Base-by-base conservation (phyloP, 2,329 filamentous ascomycete species). In the Penicillium sp. region DNA sequence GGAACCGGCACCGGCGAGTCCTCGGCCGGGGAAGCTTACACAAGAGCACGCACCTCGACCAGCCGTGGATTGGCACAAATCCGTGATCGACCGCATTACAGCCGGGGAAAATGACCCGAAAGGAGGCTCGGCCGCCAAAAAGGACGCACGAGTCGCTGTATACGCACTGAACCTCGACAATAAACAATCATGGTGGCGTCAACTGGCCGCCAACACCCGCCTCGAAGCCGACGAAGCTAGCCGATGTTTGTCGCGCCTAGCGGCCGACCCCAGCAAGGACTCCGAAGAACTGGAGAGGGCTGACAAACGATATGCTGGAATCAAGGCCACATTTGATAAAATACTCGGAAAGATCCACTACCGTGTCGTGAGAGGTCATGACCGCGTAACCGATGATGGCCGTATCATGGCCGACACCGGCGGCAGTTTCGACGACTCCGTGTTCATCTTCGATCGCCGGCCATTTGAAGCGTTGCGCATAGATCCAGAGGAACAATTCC, bases 391-490 rank as follows among this genome's bases (percentile, higher is more conserved):
- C 25, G 84, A 89, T 62, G 83, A 85, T 62, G 57, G 14, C 1
- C 48, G 49, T 14, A n/a, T 33, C 72, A 43, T 76, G 27, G 84
- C 88, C 61, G 83, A 85, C 63, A 58, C 55, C 2, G 60, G 58
- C 11, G 60, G 58, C 10, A 61, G 57, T 76, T 79, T 61, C 67
- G 72, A 44, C 74, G 79, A 68, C 1, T 80, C 83, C 0, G 61
- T 79, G 1, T 69, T 92, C 3, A 62, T 77, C 24, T 92, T 86
- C 83, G 90, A 95, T 68, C 78, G 81, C 1, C 84, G 91, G 14
- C 72, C 76, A 2, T 84, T 83, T 62, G 89, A 95, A 62, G 88
- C 90, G 0, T 75, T 96, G 14, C 69, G 75, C 22, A 79, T 82
- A 2, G 54, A 75, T 4, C 46, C 70, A 0, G 63, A 79, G 0